Base-by-base conservation (phyloP, 2,329 filamentous ascomycete species). In the Coleophoma eucalyptorum region DNA sequence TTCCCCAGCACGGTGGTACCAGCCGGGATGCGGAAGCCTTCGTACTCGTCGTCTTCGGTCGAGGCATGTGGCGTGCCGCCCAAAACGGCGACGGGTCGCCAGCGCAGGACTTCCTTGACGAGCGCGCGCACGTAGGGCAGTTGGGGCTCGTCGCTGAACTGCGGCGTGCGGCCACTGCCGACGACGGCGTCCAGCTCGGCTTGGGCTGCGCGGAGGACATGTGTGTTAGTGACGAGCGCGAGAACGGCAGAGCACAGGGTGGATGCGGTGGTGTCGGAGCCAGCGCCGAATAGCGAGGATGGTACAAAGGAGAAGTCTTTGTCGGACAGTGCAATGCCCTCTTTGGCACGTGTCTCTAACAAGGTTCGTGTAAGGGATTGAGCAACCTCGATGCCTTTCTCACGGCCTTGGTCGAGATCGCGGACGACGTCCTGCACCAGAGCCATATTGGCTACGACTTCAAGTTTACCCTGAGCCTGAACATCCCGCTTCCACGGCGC, bases 401-500 rank as follows among this genome's bases (percentile, higher is more conserved):
- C 58, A 2, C 65, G 31, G 4, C 42, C 42, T 16, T 31, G 10
- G n/a, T 26, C 65, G 20, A 74, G 60, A 49, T 74, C 71, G 1
- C 62, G 54, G 15, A 67, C 63, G 5, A 78, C 73, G 20, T 70
- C 60, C 16, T 70, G 58, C 1, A 72, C 63, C 6, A 76, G 62
- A 1, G 58, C 63, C 62, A 75, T 66, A 46, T 76, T 75, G 4
- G 68, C 69, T 1, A 59, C 61, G 2, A 69, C 70, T 52, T 74
- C 69, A 46, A 60, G 58, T 15, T 55, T 52, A 7, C 71, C 71
- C 45, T 69, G 64, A 0, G 58, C 62, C 52, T 72, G 67, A 31
- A 72, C 70, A n/a, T 73, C 70, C 16, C 62, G 65, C 57, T 75
- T 77, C 76, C 76, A 79, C 0, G 72, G 70, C 0, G 75, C 74